A percentile compares a stretch with the other conserved stretches of the same genome.
phyloP scores from a whole-genome alignment of 768 basidiomycete species.

The Hericium coralloides region DNA sequence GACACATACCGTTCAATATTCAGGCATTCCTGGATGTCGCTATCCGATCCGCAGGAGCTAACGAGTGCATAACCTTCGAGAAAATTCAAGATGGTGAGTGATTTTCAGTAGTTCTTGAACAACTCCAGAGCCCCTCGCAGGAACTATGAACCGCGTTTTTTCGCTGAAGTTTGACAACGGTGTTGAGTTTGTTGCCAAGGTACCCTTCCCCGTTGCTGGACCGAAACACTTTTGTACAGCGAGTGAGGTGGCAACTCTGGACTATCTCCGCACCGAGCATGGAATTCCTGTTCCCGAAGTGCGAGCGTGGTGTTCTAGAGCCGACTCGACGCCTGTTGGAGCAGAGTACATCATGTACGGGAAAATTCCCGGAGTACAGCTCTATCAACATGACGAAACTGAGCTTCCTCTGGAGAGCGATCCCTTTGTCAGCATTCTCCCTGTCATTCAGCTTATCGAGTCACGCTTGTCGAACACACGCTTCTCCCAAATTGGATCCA shows the following conservation, averaged over 20 bases:
- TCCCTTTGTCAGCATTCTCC: not conserved
- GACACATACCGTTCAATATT: constrained; percentile 10
- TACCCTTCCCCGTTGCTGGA: constrained; percentile 29
- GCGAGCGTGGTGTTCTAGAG: constrained; percentile 25
- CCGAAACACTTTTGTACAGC: constrained; percentile 32
- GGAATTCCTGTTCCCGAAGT: constrained; percentile 34
- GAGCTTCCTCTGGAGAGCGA: not conserved
- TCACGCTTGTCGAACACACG: not conserved
- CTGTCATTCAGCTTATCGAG: not conserved
- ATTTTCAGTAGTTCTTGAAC: not conserved
- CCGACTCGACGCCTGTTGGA: constrained; percentile 18
- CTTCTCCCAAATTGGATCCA: constrained; percentile 13
- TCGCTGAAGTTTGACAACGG: constrained; percentile 28
- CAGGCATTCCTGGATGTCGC: constrained; percentile 7
- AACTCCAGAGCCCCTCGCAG: constrained; percentile 10
- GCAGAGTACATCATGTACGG: constrained; percentile 36
- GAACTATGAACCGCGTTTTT: constrained; percentile 33
- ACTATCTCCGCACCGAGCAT: constrained; percentile 26
- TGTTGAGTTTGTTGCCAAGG: constrained; percentile 31
- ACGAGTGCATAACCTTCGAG: not conserved
- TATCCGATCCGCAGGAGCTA: constrained; percentile 6
- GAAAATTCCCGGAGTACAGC: constrained; percentile 14
- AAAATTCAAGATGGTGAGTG: constrained; percentile 8
- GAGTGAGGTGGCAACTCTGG: constrained; percentile 40
- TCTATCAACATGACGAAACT: not conserved